Evolutionary conservation across 2,329 filamentous ascomycete genomes (phyloP).

Genomic region (Stagonosporopsis rhizophila): DNA sequence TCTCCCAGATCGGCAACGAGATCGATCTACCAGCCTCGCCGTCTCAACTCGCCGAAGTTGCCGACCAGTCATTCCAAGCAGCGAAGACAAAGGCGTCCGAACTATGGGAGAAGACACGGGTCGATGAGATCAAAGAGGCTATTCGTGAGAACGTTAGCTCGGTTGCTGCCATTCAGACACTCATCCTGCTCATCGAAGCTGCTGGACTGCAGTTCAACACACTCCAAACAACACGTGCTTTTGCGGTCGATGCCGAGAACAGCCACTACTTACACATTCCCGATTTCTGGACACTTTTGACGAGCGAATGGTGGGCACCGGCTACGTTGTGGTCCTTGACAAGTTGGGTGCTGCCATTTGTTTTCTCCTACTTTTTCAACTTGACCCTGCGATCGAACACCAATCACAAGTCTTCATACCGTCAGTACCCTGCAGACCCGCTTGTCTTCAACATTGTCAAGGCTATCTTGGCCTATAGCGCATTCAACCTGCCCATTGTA

Average conservation of each 20-base stretch:
- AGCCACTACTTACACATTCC: constrained; percentile 73
- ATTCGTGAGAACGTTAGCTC: constrained; percentile 76
- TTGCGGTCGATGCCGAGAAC: constrained; percentile 63
- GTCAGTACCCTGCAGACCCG: constrained; percentile 76
- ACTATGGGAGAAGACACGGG: constrained; percentile 69
- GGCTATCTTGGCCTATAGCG: constrained; percentile 79
- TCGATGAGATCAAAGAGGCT: constrained; percentile 69
- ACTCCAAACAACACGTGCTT: constrained; percentile 73
- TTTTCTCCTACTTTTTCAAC: constrained; percentile 90
- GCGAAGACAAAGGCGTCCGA: constrained; percentile 69
- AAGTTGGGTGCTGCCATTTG: constrained; percentile 71
- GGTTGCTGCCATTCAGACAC: constrained; percentile 58
- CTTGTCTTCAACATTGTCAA: constrained; percentile 90
- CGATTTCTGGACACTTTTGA: constrained; percentile 80
- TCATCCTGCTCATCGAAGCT: constrained; percentile 67
- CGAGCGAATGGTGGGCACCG: constrained; percentile 82
- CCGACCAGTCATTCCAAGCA: constrained; percentile 73
- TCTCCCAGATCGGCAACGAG: constrained; percentile 63
- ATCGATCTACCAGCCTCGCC: constrained; percentile 75
- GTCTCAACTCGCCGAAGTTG: constrained; percentile 64
- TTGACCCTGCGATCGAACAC: constrained; percentile 67
- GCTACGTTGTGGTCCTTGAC: constrained; percentile 79
- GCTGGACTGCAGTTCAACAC: constrained; percentile 73
- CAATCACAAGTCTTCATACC: constrained; percentile 51
- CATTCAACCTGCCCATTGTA: constrained; percentile 64